A percentile compares a stretch with the other conserved stretches of the same genome.
phyloP scores from a whole-genome alignment of 192 early-diverging fungal species.

The Umbelopsis isabellina region DNA sequence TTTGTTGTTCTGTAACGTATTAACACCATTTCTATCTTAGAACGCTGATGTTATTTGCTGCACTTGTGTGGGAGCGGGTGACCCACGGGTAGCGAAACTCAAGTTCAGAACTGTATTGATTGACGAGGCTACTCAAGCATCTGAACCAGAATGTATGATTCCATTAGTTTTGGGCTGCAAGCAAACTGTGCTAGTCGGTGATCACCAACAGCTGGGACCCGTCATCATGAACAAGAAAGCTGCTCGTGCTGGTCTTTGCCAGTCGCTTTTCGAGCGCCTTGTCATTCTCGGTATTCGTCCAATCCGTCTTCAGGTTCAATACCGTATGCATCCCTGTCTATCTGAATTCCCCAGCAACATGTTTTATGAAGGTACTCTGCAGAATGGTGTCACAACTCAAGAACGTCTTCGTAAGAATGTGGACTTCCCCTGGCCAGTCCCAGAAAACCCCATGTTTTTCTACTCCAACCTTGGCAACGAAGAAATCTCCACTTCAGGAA shows the following conservation, averaged over 20 bases:
- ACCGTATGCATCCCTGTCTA: slow-evolving; percentile 99
- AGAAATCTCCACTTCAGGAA: slow-evolving; percentile 96
- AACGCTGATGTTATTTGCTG: slow-evolving; percentile 97
- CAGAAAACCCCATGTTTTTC: slow-evolving; percentile 94
- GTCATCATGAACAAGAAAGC: slow-evolving; percentile 98
- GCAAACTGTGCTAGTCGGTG: slow-evolving; percentile 96
- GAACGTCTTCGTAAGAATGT: slow-evolving; percentile 87
- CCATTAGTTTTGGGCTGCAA: slow-evolving; percentile 95
- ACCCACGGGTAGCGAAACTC: slow-evolving; percentile 86
- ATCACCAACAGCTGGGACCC: slow-evolving; percentile 98
- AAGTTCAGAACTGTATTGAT: slow-evolving; percentile 94
- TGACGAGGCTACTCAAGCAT: slow-evolving; percentile 97
- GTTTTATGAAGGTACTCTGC: slow-evolving; percentile 98
- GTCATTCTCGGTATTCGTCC: slow-evolving; percentile 91
- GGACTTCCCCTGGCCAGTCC: slow-evolving; percentile 97
- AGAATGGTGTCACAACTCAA: slow-evolving; percentile 93
- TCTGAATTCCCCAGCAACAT: slow-evolving; percentile 99
- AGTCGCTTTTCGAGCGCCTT: slow-evolving; percentile 96
- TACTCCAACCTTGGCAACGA: slow-evolving; percentile 92
- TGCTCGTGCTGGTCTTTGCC: slow-evolving; percentile 89
- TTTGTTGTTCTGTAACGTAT: neutral
- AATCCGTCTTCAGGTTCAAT: slow-evolving; percentile 96
- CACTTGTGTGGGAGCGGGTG: slow-evolving; percentile 97
- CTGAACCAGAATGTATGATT: slow-evolving; percentile 98
- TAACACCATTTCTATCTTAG: slow-evolving; percentile 29